Conservation (phyloP, 345 rosid species). For the Stellera chamaejasme region DNA sequence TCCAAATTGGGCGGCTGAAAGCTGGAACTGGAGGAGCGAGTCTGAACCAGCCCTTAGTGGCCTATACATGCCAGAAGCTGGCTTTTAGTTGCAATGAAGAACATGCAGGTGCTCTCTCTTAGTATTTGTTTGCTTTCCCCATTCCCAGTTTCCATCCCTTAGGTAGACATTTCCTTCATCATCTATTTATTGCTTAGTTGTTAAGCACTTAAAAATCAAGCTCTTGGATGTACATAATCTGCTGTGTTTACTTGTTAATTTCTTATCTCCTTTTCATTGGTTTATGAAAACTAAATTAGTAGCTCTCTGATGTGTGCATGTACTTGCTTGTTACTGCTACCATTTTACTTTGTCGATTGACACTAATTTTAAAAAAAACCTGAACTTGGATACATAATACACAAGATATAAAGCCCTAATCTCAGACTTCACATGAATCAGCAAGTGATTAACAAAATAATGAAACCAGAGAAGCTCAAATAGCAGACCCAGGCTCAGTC, state of each 20-base stretch:
- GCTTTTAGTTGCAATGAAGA: conserved; percentile 59
- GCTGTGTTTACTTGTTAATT: not conserved
- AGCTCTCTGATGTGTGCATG: not conserved
- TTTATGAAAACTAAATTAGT: not conserved
- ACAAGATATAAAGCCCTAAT: conserved; percentile 65
- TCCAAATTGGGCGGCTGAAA: no score
- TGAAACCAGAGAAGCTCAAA: conserved; percentile 51
- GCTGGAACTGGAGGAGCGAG: no score
- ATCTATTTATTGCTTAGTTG: no score
- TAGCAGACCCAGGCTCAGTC: conserved; percentile 79
- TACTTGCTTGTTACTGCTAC: not conserved
- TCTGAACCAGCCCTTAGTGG: no score
- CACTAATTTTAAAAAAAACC: conserved; percentile 8
- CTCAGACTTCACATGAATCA: conserved; percentile 70
- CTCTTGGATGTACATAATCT: not conserved
- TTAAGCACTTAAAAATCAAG: no score
- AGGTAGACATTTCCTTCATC: not conserved
- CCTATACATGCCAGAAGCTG: no score
- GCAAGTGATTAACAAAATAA: conserved; percentile 59
- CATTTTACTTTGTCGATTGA: conserved; percentile 3
- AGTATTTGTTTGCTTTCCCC: not conserved
- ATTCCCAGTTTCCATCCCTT: not conserved
- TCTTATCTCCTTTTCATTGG: not conserved
- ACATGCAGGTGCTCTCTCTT: conserved; percentile 38
- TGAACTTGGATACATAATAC: conserved; percentile 34